phyloP scores from a whole-genome alignment of 2,329 filamentous ascomycete genomes.

The Penicillium sclerotigenum region DNA sequence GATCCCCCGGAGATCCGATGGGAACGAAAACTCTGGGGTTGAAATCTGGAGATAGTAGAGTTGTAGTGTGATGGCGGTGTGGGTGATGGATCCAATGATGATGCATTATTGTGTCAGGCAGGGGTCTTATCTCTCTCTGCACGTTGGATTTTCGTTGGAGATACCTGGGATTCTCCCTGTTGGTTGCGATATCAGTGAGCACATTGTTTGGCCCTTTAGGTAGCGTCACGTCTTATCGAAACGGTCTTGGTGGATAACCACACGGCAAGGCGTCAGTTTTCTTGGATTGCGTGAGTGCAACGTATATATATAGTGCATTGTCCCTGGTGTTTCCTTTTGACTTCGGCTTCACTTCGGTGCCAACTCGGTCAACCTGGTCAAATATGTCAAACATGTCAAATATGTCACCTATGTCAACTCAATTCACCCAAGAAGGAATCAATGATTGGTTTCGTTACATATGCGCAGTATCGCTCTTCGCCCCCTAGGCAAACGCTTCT shows the following conservation, averaged over 20 bases:
- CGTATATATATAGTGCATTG: slow-evolving; percentile 16
- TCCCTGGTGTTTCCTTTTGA: neutral
- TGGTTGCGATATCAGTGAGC: slow-evolving; percentile 6
- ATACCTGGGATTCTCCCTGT: slow-evolving; percentile 1
- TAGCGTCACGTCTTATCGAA: slow-evolving; percentile 28
- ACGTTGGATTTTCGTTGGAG: neutral
- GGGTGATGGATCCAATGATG: slow-evolving; percentile 2
- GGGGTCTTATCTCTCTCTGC: slow-evolving; percentile 7
- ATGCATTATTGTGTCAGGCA: neutral
- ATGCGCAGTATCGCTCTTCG: slow-evolving; percentile 15
- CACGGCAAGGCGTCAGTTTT: slow-evolving; percentile 5
- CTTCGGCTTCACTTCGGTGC: neutral
- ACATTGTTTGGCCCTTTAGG: slow-evolving; percentile 8
- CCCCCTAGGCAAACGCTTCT: neutral
- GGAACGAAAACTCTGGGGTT: slow-evolving; percentile 17
- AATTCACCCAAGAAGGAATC: neutral
- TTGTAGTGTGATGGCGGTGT: slow-evolving; percentile 11
- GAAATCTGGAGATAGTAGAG: slow-evolving; percentile 23
- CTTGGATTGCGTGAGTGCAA: neutral
- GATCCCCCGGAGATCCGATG: slow-evolving; percentile 17
- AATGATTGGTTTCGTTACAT: slow-evolving; percentile 5
- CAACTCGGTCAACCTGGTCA: neutral
- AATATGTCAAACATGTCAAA: neutral
- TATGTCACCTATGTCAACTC: neutral
- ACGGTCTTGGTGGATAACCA: slow-evolving; percentile 23